A percentile compares a stretch with the other conserved stretches of the same genome.
phyloP scores from a whole-genome alignment of 441 rosid species.

The Pelargonium cotyledonis region DNA sequence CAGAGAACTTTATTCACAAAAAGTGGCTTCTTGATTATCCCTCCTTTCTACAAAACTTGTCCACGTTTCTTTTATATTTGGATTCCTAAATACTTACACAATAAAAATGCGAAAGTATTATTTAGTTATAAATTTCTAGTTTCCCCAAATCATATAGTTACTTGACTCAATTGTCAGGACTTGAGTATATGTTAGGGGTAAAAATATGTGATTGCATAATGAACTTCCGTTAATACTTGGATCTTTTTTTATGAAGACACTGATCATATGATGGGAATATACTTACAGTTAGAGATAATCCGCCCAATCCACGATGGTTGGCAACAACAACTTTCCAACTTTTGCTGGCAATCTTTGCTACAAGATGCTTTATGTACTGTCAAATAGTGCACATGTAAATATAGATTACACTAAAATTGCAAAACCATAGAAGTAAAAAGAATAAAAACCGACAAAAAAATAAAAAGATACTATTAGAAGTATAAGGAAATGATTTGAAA shows the following conservation, averaged over 20 bases:
- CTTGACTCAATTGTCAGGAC: not conserved
- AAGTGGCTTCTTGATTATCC: not conserved
- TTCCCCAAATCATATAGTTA: not conserved
- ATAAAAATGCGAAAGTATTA: not conserved
- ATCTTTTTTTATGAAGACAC: not conserved
- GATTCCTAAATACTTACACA: not conserved
- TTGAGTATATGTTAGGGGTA: not conserved
- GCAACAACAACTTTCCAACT: slow-evolving; percentile 83
- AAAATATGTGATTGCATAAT: not conserved
- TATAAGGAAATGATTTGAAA: too few species aligned
- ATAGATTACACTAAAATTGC: not conserved
- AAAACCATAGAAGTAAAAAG: too few species aligned
- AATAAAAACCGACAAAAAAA: too few species aligned
- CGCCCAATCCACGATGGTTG: slow-evolving; percentile 85
- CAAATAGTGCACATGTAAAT: slow-evolving; percentile 13
- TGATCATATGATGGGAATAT: not conserved
- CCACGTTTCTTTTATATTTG: not conserved
- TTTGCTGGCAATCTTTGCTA: slow-evolving; percentile 40
- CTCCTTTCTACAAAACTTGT: not conserved
- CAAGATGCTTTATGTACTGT: slow-evolving; percentile 72
- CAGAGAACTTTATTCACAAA: not conserved
- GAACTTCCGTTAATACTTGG: not conserved
- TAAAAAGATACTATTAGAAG: too few species aligned
- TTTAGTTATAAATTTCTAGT: not conserved
- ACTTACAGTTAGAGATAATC: slow-evolving; percentile 78